Percentiles rank a stretch among this genome's conserved stretches.
These are phyloP conservation scores for Fusarium sacchari DNA, from an alignment of 2,329 filamentous ascomycete species.

Conservation along the genomic window DNA sequence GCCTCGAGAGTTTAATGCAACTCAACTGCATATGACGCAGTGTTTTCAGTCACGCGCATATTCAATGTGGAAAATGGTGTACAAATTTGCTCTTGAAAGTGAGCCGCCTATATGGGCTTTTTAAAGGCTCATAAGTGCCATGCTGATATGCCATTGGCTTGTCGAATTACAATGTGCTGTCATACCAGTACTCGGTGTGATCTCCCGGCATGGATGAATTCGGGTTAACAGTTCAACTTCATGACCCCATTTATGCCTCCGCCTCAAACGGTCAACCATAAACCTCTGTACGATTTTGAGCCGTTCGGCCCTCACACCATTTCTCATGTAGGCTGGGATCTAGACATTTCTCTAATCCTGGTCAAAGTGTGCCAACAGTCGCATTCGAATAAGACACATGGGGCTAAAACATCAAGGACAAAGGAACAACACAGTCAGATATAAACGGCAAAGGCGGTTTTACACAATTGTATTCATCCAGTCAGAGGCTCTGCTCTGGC, in stretches of 20 bases:
- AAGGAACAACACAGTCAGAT: constrained; percentile 17
- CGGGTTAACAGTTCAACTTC: constrained; percentile 16
- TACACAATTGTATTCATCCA: constrained; percentile 20
- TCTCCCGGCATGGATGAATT: not conserved
- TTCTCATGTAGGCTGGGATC: constrained; percentile 28
- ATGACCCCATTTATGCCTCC: constrained; percentile 40
- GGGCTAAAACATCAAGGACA: constrained; percentile 14
- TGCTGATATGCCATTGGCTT: constrained; percentile 9
- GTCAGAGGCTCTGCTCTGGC: constrained; percentile 24
- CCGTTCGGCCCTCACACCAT: constrained; percentile 35
- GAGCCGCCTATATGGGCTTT: constrained; percentile 3
- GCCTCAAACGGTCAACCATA: constrained; percentile 27
- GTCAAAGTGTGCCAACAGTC: constrained; percentile 2
- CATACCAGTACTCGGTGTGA: constrained; percentile 6
- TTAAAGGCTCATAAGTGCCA: not conserved
- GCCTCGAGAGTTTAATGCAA: constrained; percentile 30
- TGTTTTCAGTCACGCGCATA: constrained; percentile 26
- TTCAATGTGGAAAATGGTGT: not conserved
- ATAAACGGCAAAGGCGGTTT: constrained; percentile 32
- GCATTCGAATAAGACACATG: not conserved
- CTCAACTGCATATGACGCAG: constrained; percentile 31
- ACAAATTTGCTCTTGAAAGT: not conserved
- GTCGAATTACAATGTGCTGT: constrained; percentile 19
- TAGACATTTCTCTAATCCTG: constrained; percentile 20
- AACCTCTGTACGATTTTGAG: constrained; percentile 9